Conservation (phyloP, 306 rosid genomes). For the Malus domestica region DNA sequence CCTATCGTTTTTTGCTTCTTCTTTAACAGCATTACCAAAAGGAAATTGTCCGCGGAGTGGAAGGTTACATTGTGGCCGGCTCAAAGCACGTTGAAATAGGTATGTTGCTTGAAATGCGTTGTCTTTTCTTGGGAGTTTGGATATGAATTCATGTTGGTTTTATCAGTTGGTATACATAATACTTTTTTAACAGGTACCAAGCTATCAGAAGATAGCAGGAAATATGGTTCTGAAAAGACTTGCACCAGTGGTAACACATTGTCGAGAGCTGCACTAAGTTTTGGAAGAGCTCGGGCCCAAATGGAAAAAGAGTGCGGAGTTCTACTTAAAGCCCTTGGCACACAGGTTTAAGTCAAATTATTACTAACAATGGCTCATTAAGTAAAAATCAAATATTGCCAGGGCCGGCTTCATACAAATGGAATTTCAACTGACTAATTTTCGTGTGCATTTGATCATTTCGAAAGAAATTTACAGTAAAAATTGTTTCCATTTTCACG, state of each 20-base stretch:
- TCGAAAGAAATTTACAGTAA: background rate
- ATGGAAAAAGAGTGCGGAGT: slow-evolving; percentile 85
- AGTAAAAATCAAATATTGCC: background rate
- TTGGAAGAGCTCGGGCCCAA: slow-evolving; percentile 71
- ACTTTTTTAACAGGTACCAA: slow-evolving; percentile 56
- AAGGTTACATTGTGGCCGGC: slow-evolving; percentile 80
- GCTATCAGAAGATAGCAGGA: slow-evolving; percentile 89
- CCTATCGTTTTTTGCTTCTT: background rate
- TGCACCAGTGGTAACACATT: slow-evolving; percentile 73
- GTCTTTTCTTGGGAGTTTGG: slow-evolving; percentile 5
- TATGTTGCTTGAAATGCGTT: slow-evolving; percentile 15
- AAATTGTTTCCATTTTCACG: background rate
- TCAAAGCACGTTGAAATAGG: slow-evolving; percentile 86
- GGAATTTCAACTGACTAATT: background rate
- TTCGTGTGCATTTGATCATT: background rate
- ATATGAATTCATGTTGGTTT: slow-evolving; percentile 4
- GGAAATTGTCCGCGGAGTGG: slow-evolving; percentile 85
- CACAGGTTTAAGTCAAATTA: slow-evolving; percentile 51
- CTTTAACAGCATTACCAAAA: slow-evolving; percentile 69
- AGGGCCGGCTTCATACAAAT: background rate
- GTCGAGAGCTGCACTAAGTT: slow-evolving; percentile 57
- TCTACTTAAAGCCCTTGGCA: slow-evolving; percentile 68
- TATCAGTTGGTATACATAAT: background rate
- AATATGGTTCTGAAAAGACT: slow-evolving; percentile 78
- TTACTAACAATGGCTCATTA: background rate